Conservation (phyloP, 1,139 yeast genomes). For the Debaryomyces nepalensis region DNA sequence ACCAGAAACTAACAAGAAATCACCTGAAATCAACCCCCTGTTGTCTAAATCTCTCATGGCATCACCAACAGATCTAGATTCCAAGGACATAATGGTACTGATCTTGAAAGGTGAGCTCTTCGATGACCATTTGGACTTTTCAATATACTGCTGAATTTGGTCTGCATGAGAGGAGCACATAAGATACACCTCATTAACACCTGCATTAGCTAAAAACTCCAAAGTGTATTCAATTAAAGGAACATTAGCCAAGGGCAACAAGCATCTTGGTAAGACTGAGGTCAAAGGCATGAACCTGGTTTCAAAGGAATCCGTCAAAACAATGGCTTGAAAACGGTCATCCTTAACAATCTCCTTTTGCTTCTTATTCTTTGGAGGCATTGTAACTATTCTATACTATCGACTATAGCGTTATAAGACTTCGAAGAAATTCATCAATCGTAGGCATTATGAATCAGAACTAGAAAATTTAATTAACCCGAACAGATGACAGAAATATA, state of each 20-base stretch:
- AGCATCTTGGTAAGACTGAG: conserved; percentile 81
- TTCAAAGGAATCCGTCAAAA: conserved; percentile 90
- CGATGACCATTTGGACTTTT: conserved; percentile 77
- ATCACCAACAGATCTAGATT: conserved; percentile 92
- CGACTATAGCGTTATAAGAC: not conserved
- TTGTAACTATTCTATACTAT: conserved; percentile 43
- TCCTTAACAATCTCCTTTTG: conserved; percentile 65
- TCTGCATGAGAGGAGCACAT: conserved; percentile 93
- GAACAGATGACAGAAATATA: conserved; percentile 37
- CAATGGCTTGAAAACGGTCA: conserved; percentile 88
- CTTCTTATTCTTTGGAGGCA: conserved; percentile 55
- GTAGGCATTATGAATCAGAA: conserved; percentile 3
- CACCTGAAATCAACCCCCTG: conserved; percentile 86
- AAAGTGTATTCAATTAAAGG: conserved; percentile 94
- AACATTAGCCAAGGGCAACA: conserved; percentile 87
- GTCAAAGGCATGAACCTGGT: conserved; percentile 93
- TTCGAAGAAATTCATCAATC: not conserved
- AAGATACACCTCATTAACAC: conserved; percentile 85
- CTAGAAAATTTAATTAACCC: conserved; percentile 5
- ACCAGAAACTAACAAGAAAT: conserved; percentile 87
- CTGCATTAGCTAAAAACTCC: conserved; percentile 90
- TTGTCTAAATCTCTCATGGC: conserved; percentile 95
- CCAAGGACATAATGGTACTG: conserved; percentile 80
- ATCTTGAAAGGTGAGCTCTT: conserved; percentile 80
- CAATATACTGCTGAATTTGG: conserved; percentile 80